Percentiles rank a stretch among this genome's conserved stretches.
These are phyloP conservation scores for Aphanomyces euteiches DNA, from an alignment of 352 stramenopile genomes.

Conservation along the genomic window DNA sequence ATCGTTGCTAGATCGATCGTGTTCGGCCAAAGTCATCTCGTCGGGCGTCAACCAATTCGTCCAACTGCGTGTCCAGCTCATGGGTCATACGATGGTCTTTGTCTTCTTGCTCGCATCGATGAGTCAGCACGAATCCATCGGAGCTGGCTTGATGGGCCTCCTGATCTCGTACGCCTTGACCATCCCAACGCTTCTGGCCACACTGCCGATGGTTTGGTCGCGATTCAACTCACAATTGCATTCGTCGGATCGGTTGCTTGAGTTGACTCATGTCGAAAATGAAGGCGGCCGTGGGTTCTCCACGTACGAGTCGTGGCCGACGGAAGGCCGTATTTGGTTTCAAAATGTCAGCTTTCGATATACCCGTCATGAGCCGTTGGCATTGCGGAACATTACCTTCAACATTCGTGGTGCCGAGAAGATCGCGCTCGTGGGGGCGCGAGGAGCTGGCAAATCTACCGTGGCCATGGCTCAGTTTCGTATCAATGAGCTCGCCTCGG, in stretches of 20 bases:
- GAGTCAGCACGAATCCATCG: constrained; percentile 26
- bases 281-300: constrained; percentile 23
- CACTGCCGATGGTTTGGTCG: constrained; percentile 78
- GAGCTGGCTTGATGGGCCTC: constrained; percentile 6
- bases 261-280: constrained; percentile 57
- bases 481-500: constrained; percentile 56
- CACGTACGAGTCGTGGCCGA: constrained; percentile 21
- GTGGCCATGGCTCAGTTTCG: constrained; percentile 33
- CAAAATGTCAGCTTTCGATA: constrained; percentile 28
- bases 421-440: constrained; percentile 30
- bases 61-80: constrained; percentile 41
- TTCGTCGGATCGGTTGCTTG: constrained; percentile 81
- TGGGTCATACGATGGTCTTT: constrained; percentile 38
- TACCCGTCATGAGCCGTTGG: constrained; percentile 25
- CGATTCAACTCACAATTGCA: constrained; percentile 73
- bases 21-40: constrained; percentile 34
- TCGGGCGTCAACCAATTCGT: constrained; percentile 43
- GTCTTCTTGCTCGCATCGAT: constrained; percentile 35
- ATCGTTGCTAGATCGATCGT: constrained; percentile 25
- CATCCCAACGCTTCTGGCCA: constrained; percentile 51
- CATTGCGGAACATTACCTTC: constrained; percentile 30
- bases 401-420: constrained; percentile 28
- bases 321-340: constrained; percentile 9
- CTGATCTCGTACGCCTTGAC: constrained; percentile 13
- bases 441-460: constrained; percentile 31